Evolutionary conservation across 2,329 filamentous ascomycete genomes (phyloP).

Genomic region (Penicillium thymicola): DNA sequence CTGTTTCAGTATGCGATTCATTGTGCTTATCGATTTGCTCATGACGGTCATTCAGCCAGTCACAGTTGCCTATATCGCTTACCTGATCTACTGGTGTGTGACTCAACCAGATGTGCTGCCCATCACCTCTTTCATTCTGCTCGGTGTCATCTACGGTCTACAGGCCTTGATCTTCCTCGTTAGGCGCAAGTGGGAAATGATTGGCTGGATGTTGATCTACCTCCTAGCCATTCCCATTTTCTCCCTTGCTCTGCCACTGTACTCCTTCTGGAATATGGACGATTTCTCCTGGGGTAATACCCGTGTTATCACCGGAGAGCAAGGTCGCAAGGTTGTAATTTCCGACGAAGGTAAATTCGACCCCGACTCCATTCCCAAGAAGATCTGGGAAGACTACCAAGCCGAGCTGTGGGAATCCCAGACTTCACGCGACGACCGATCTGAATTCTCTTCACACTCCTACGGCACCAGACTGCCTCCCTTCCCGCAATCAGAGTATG

Average conservation of each 20-base stretch:
- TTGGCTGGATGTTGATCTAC: slow-evolving; percentile 98
- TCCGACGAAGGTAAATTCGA: slow-evolving; percentile 98
- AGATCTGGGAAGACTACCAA: slow-evolving; percentile 99
- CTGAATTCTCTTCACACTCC: slow-evolving; percentile 87
- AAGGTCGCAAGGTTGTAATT: slow-evolving; percentile 86
- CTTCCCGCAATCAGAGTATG: slow-evolving; percentile 68
- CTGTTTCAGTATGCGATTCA: slow-evolving; percentile 99
- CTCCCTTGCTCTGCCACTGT: slow-evolving; percentile 82
- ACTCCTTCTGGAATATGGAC: slow-evolving; percentile 99
- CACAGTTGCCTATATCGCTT: slow-evolving; percentile 82
- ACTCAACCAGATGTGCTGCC: slow-evolving; percentile 65
- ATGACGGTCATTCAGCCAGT: slow-evolving; percentile 91
- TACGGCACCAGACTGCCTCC: slow-evolving; percentile 80
- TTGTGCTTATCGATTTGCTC: slow-evolving; percentile 90
- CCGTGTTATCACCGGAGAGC: slow-evolving; percentile 91
- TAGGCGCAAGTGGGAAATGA: slow-evolving; percentile 98
- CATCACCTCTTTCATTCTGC: slow-evolving; percentile 80
- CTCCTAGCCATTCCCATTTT: slow-evolving; percentile 88
- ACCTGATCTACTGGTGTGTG: slow-evolving; percentile 74
- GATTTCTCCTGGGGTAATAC: slow-evolving; percentile 99
- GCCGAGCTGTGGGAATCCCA: slow-evolving; percentile 96
- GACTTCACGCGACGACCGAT: slow-evolving; percentile 76
- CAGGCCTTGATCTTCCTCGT: slow-evolving; percentile 97
- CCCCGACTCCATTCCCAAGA: slow-evolving; percentile 84
- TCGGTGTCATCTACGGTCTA: slow-evolving; percentile 94